Percentiles rank a stretch among this genome's conserved stretches.
phyloP scores from a whole-genome alignment of 1,284 basidiomycete species.

The Cryptococcus deneoformans region DNA sequence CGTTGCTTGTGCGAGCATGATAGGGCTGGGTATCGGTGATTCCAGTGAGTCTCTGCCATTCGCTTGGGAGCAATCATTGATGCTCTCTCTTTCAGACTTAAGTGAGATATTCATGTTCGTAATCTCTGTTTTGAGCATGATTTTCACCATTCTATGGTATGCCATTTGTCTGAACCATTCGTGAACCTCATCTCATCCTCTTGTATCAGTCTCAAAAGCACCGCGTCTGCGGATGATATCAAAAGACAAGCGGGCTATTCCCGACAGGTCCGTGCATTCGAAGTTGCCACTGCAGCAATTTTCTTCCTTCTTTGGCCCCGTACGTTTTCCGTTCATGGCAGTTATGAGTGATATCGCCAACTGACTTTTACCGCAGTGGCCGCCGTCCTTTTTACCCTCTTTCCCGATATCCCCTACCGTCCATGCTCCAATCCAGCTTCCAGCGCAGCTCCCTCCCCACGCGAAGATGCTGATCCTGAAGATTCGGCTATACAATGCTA shows the following conservation, averaged over 20 bases:
- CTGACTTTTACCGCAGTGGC: slow-evolving; percentile 7
- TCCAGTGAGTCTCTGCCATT: slow-evolving; percentile 19
- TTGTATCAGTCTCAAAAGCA: no score
- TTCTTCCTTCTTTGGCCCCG: slow-evolving; percentile 37
- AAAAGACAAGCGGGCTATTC: background rate
- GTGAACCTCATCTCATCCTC: no score
- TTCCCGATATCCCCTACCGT: slow-evolving; percentile 29
- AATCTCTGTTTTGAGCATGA: slow-evolving; percentile 10
- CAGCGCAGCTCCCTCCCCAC: slow-evolving; percentile 15
- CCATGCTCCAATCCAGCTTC: slow-evolving; percentile 32
- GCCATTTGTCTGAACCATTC: slow-evolving; percentile 2
- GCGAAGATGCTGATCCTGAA: slow-evolving; percentile 12
- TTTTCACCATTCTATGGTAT: slow-evolving; percentile 23
- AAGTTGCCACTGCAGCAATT: slow-evolving; percentile 19
- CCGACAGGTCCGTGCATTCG: slow-evolving; percentile 21
- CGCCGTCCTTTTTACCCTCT: slow-evolving; percentile 34
- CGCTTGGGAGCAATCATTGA: background rate
- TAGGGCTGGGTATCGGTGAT: slow-evolving; percentile 14
- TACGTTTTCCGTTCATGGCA: slow-evolving; percentile 2
- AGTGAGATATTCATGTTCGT: slow-evolving; percentile 20
- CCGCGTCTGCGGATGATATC: no score
- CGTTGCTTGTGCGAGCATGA: slow-evolving; percentile 12
- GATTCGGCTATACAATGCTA: slow-evolving; percentile 17
- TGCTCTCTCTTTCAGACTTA: background rate
- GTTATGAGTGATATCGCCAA: slow-evolving; percentile 7